A percentile compares a stretch with the other conserved stretches of the same genome.
These are phyloP conservation scores for Arthrocladium fulminans DNA, from an alignment of 2,329 filamentous ascomycete species.

Conservation along the genomic window DNA sequence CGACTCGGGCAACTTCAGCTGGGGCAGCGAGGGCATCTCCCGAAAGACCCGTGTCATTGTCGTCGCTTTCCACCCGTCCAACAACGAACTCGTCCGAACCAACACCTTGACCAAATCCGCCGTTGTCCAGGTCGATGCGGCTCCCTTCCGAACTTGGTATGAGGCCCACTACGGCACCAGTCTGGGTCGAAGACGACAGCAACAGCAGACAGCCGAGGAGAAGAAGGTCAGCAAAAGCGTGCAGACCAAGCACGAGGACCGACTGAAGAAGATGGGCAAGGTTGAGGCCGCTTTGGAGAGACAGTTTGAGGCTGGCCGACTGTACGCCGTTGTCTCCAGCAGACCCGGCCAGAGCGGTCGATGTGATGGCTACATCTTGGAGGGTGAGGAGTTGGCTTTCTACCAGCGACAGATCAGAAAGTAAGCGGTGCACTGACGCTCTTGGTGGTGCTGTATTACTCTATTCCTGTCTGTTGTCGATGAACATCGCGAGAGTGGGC, in stretches of 20 bases:
- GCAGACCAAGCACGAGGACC: slow-evolving; percentile 90
- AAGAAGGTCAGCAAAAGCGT: slow-evolving; percentile 91
- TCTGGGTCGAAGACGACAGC: slow-evolving; percentile 84
- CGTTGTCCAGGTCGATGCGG: slow-evolving; percentile 97
- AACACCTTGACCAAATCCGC: slow-evolving; percentile 99
- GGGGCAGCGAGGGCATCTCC: slow-evolving; percentile 94
- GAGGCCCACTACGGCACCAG: slow-evolving; percentile 96
- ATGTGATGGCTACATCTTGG: slow-evolving; percentile 93
- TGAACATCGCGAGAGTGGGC: not conserved
- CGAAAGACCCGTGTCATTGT: slow-evolving; percentile 99
- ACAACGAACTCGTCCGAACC: slow-evolving; percentile 99
- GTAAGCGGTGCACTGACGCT: slow-evolving; percentile 35
- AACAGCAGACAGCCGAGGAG: slow-evolving; percentile 47
- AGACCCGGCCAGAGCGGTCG: slow-evolving; percentile 95
- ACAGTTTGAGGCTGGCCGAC: slow-evolving; percentile 98
- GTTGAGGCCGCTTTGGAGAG: slow-evolving; percentile 86
- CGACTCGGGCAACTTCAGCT: slow-evolving; percentile 98
- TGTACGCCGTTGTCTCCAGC: slow-evolving; percentile 87
- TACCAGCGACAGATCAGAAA: slow-evolving; percentile 99
- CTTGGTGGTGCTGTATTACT: slow-evolving; percentile 1
- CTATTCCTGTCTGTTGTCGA: not conserved
- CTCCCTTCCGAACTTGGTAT: slow-evolving; percentile 99
- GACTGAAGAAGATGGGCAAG: slow-evolving; percentile 78
- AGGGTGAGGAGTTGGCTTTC: slow-evolving; percentile 99
- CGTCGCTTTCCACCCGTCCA: slow-evolving; percentile 98